A percentile compares a stretch with the other conserved stretches of the same genome.
phyloP scores from a whole-genome alignment of 2,329 filamentous ascomycete species.

The Cercospora brassicicola region DNA sequence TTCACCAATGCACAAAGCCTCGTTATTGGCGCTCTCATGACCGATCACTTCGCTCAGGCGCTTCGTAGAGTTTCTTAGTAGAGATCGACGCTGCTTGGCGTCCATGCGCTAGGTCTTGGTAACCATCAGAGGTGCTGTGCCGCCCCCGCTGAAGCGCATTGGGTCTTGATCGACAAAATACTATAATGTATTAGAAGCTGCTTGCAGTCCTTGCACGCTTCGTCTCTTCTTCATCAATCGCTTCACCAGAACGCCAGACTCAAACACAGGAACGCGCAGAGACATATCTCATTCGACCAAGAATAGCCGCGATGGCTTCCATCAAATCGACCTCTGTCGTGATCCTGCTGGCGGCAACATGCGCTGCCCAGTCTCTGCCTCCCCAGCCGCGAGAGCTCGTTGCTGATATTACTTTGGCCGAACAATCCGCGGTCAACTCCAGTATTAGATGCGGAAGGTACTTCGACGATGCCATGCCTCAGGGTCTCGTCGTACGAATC shows the following conservation, averaged over 20 bases:
- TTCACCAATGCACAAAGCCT: too few species aligned
- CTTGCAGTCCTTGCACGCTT: too few species aligned
- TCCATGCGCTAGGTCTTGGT: not conserved
- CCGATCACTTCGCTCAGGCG: too few species aligned
- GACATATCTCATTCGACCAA: too few species aligned
- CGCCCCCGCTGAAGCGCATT: not conserved
- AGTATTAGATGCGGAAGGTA: not conserved
- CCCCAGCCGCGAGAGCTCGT: not conserved
- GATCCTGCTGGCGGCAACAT: not conserved
- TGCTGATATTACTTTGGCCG: not conserved
- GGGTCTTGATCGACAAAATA: not conserved
- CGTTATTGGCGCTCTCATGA: too few species aligned
- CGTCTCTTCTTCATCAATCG: too few species aligned
- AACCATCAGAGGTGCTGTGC: not conserved
- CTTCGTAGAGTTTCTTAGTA: not conserved
- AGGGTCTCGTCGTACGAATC: not conserved
- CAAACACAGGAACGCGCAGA: not conserved
- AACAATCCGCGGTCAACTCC: not conserved
- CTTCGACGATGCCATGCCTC: not conserved
- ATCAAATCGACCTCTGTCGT: not conserved
- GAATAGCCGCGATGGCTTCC: not conserved
- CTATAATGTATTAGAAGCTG: not conserved
- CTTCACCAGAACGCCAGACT: not conserved
- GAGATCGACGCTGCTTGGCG: not conserved
- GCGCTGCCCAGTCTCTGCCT: not conserved